Percentiles rank a stretch among this genome's conserved stretches.
phyloP scores from a whole-genome alignment of 345 rosid species.

The Luvunga scandens region DNA sequence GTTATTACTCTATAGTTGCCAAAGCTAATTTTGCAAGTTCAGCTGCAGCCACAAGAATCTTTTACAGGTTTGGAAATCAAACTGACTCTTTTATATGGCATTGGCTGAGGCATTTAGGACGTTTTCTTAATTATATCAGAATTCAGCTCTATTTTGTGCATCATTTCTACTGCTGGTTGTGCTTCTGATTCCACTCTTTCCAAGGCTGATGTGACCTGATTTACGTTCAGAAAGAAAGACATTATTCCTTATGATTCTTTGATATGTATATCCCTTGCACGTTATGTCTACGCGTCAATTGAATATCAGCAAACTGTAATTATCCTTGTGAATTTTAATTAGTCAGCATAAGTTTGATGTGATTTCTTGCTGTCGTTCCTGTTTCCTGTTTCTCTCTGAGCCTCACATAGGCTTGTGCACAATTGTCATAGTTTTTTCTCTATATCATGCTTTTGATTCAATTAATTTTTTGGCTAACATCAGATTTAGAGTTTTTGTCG shows the following conservation, averaged over 20 bases:
- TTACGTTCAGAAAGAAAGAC: neutral
- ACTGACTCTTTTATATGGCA: neutral
- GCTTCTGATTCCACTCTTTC: neutral
- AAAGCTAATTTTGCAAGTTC: conserved; percentile 69
- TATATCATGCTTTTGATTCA: neutral
- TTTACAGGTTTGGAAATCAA: conserved; percentile 65
- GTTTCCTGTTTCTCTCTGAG: neutral
- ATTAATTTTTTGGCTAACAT: neutral
- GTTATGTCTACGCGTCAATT: neutral
- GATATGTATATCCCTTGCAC: neutral
- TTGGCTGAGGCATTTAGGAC: neutral
- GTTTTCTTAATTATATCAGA: no score
- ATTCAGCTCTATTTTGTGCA: neutral
- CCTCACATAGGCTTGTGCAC: neutral
- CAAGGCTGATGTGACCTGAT: no score
- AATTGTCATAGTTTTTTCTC: neutral
- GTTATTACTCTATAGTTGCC: conserved; percentile 72
- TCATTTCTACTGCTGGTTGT: neutral
- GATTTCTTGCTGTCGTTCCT: neutral
- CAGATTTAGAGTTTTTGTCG: neutral
- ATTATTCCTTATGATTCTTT: no score
- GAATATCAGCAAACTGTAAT: no score
- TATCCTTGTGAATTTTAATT: neutral
- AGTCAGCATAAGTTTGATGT: neutral
- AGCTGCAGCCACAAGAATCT: conserved; percentile 85